Evolutionary conservation across 176 grass and related monocot genomes (phyloP).

Genomic region (Phragmites australis): DNA sequence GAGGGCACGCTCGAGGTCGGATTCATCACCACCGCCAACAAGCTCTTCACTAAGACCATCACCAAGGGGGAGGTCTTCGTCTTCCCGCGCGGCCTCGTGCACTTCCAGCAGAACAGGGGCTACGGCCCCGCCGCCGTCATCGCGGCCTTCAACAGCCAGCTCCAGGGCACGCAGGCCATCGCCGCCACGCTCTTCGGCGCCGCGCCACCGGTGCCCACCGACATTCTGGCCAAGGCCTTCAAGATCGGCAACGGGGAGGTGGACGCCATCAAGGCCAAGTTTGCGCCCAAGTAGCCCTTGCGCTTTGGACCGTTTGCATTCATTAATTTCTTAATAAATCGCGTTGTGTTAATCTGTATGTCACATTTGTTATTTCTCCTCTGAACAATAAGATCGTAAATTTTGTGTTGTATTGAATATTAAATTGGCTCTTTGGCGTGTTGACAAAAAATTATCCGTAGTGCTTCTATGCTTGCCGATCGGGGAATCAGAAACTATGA

Average conservation of each 20-base stretch:
- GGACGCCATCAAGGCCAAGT: conserved; percentile 51
- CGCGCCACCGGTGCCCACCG: conserved; percentile 35
- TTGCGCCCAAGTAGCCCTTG: conserved; percentile 39
- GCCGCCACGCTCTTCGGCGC: conserved; percentile 62
- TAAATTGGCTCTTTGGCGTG: background rate
- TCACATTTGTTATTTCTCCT: background rate
- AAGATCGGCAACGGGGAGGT: conserved; percentile 36
- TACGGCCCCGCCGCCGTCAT: conserved; percentile 43
- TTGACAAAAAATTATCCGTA: background rate
- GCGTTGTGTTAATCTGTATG: background rate
- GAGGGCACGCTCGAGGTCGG: conserved; percentile 71
- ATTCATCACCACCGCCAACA: conserved; percentile 71
- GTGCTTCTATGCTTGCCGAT: background rate
- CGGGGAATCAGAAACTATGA: background rate
- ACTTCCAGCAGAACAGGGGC: conserved; percentile 79
- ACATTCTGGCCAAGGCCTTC: conserved; percentile 77
- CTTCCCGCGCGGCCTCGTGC: conserved; percentile 68
- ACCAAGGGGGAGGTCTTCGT: conserved; percentile 61
- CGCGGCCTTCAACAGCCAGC: conserved; percentile 80
- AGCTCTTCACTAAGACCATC: conserved; percentile 59
- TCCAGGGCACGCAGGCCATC: conserved; percentile 68
- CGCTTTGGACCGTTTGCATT: background rate
- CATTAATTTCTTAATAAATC: background rate
- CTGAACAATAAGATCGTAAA: background rate
- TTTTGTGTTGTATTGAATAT: background rate